These are phyloP conservation scores for Pichia cactophila DNA, from an alignment of 1,139 yeast genomes.

Conservation along the genomic window DNA sequence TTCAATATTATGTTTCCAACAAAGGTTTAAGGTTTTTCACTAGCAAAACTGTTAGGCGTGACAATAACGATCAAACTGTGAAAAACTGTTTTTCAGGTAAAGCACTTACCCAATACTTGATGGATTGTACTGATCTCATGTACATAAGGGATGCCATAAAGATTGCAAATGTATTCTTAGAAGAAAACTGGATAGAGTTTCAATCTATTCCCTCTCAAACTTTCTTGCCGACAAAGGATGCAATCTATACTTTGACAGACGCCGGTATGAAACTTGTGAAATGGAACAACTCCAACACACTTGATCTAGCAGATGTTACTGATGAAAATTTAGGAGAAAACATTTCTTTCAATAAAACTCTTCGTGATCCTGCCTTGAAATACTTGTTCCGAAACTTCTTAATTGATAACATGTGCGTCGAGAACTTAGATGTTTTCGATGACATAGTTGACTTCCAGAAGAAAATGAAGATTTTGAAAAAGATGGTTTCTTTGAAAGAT, in stretches of 20 bases:
- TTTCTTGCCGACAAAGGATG: slow-evolving; percentile 15
- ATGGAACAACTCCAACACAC: slow-evolving; percentile 7
- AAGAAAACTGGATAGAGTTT: slow-evolving; percentile 37
- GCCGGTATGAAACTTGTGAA: slow-evolving; percentile 17
- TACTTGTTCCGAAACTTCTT: slow-evolving; percentile 61
- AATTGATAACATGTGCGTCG: slow-evolving; percentile 59
- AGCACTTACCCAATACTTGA: slow-evolving; percentile 76
- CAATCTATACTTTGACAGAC: slow-evolving; percentile 19
- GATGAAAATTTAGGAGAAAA: neutral
- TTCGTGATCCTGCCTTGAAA: slow-evolving; percentile 74
- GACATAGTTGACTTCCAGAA: slow-evolving; percentile 43
- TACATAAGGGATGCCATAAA: slow-evolving; percentile 52
- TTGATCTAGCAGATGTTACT: neutral
- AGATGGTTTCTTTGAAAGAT: slow-evolving; percentile 22
- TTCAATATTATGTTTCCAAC: slow-evolving; percentile 69
- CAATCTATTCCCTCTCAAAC: slow-evolving; percentile 13
- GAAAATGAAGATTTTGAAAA: slow-evolving; percentile 32
- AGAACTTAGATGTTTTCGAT: slow-evolving; percentile 64
- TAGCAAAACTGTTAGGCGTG: slow-evolving; percentile 31
- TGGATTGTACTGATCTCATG: slow-evolving; percentile 78
- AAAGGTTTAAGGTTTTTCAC: slow-evolving; percentile 57
- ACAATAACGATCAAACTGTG: slow-evolving; percentile 21
- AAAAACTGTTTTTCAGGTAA: slow-evolving; percentile 62
- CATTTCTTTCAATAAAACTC: slow-evolving; percentile 37
- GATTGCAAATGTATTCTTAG: slow-evolving; percentile 51